Conservation (phyloP, 352 stramenopile species). For the Elongisporangium senticosum region DNA sequence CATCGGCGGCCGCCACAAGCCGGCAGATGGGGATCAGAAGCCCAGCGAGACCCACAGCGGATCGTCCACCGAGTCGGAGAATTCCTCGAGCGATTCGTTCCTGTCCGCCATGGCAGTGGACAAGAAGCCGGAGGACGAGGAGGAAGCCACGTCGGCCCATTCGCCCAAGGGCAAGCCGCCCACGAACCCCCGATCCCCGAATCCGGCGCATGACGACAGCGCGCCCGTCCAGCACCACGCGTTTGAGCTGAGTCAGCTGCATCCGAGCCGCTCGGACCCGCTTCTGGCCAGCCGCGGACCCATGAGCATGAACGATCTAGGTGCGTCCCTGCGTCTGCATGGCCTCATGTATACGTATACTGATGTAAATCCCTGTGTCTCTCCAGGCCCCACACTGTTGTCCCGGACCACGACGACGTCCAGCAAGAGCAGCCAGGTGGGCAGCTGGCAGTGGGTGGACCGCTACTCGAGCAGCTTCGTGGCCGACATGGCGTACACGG, state of each 20-base stretch:
- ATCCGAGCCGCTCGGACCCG: not conserved
- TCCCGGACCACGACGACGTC: conserved; percentile 8
- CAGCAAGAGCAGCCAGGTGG: conserved; percentile 21
- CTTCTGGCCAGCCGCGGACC: conserved; percentile 12
- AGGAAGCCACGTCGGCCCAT: conserved; percentile 9
- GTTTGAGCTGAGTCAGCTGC: conserved; percentile 3
- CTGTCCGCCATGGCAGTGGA: not conserved
- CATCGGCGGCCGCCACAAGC: not conserved
- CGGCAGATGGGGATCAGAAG: not conserved
- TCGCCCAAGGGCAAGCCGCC: conserved; percentile 17
- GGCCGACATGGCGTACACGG: conserved; percentile 19
- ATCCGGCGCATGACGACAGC: not conserved
- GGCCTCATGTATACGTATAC: not conserved
- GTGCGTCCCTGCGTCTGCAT: conserved; percentile 11
- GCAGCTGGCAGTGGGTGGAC: conserved; percentile 27
- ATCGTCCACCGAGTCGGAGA: not conserved
- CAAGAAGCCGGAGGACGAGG: not conserved
- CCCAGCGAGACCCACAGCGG: not conserved
- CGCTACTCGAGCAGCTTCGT: conserved; percentile 16
- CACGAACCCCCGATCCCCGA: not conserved
- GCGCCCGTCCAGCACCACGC: not conserved
- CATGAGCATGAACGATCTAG: conserved; percentile 28
- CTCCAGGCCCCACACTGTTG: not conserved
- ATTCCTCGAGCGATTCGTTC: not conserved
- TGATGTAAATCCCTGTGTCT: conserved; percentile 8